A percentile compares a stretch with the other conserved stretches of the same genome.
phyloP scores from a whole-genome alignment of 139 green algal species.

The Yamagishiella unicocca region DNA sequence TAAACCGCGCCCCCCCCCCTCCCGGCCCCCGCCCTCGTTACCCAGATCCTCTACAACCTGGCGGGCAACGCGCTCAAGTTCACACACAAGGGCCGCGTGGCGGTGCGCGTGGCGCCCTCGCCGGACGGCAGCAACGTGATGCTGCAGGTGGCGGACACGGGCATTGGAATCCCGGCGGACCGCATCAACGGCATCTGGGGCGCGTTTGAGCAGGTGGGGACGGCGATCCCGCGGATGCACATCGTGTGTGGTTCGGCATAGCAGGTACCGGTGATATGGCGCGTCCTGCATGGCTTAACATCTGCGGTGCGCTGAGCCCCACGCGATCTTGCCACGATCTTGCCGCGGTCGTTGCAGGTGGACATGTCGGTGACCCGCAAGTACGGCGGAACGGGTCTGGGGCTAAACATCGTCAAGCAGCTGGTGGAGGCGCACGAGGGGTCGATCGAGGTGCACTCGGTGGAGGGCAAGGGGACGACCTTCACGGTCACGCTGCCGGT shows the following conservation, averaged over 20 bases:
- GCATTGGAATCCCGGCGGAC: constrained; percentile 72
- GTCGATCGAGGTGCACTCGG: constrained; percentile 47
- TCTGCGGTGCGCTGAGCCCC: no score
- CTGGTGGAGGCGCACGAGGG: constrained; percentile 76
- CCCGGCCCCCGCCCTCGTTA: no score
- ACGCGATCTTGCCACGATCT: no score
- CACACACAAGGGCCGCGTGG: constrained; percentile 53
- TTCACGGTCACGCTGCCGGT: constrained; percentile 73
- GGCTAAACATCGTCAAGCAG: constrained; percentile 79
- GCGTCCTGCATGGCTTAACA: no score
- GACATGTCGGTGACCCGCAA: constrained; percentile 79
- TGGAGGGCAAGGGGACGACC: constrained; percentile 59
- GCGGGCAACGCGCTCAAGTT: constrained; percentile 66
- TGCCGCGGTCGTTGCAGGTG: no score
- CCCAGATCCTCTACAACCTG: constrained; percentile 59
- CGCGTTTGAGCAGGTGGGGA: constrained; percentile 74
- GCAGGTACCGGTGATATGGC: no score
- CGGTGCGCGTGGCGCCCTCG: constrained; percentile 48
- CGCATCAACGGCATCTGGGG: constrained; percentile 72
- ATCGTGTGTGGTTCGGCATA: no score
- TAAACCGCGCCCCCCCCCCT: no score
- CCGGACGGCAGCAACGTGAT: not conserved
- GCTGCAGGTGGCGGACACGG: constrained; percentile 64
- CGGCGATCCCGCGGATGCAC: no score
- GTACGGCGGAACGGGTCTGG: constrained; percentile 85